Evolutionary conservation across 2,329 filamentous ascomycete species (phyloP).

Genomic region (Sarocladium kiliense): DNA sequence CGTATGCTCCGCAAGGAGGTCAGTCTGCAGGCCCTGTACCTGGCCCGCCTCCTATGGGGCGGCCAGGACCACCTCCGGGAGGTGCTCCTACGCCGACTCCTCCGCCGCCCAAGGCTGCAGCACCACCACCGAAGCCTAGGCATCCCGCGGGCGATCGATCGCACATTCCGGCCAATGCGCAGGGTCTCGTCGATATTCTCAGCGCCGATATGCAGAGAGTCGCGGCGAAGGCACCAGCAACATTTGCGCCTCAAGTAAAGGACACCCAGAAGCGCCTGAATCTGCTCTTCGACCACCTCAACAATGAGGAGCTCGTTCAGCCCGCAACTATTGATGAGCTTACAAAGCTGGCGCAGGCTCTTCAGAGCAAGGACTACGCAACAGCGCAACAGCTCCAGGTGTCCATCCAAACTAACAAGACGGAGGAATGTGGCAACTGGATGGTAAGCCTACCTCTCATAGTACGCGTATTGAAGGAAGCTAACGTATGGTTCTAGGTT

Average conservation of each 20-base stretch:
- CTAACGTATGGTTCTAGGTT: slow-evolving; percentile 49
- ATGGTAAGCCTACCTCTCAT: slow-evolving; percentile 56
- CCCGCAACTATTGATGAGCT: slow-evolving; percentile 69
- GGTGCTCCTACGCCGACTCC: slow-evolving; percentile 30
- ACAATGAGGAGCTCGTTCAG: slow-evolving; percentile 87
- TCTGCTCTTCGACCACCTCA: slow-evolving; percentile 93
- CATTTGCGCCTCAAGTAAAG: slow-evolving; percentile 82
- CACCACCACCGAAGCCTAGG: slow-evolving; percentile 52
- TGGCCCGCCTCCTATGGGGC: slow-evolving; percentile 26
- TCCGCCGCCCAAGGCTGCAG: slow-evolving; percentile 41
- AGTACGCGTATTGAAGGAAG: slow-evolving; percentile 1
- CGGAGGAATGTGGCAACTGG: slow-evolving; percentile 78
- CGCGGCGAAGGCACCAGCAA: slow-evolving; percentile 76
- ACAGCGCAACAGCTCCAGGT: slow-evolving; percentile 64
- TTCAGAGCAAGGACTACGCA: slow-evolving; percentile 66
- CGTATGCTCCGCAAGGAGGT: slow-evolving; percentile 33
- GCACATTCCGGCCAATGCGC: slow-evolving; percentile 75
- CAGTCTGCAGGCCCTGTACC: slow-evolving; percentile 22
- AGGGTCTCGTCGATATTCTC: slow-evolving; percentile 76
- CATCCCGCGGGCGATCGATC: slow-evolving; percentile 83
- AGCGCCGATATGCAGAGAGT: slow-evolving; percentile 83
- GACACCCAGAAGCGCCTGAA: slow-evolving; percentile 91
- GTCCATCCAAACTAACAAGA: slow-evolving; percentile 71
- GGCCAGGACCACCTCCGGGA: slow-evolving; percentile 23
- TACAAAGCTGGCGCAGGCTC: slow-evolving; percentile 56